These are phyloP conservation scores for Candida neerlandica DNA, from an alignment of 1,139 yeast genomes.

Conservation along the genomic window DNA sequence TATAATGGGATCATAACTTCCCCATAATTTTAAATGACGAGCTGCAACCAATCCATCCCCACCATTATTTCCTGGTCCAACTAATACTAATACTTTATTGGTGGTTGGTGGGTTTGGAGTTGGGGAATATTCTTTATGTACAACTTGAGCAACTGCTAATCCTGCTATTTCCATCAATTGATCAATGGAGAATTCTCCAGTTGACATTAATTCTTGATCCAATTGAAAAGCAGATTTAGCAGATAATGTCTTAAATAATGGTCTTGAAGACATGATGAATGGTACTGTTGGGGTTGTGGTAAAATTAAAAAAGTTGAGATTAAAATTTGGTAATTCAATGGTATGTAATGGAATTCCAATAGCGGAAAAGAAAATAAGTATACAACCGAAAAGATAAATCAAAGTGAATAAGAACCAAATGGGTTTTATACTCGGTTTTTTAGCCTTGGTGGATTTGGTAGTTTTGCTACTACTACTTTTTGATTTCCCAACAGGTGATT, in stretches of 20 bases:
- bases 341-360: constrained; percentile 1
- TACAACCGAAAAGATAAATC: constrained; percentile 4
- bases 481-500: background rate
- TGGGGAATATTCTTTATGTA: constrained; percentile 62
- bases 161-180: constrained; percentile 98
- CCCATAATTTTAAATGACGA: constrained; percentile 81
- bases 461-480: background rate
- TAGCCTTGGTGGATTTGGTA: background rate
- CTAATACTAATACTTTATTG: constrained; percentile 60
- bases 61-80: constrained; percentile 96
- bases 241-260: constrained; percentile 42
- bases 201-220: constrained; percentile 85
- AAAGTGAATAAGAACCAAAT: background rate
- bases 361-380: constrained; percentile 1
- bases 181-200: constrained; percentile 82
- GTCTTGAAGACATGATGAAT: background rate
- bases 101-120: constrained; percentile 19
- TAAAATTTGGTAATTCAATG: background rate
- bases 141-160: constrained; percentile 86
- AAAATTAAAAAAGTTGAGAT: too few species aligned
- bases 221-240: constrained; percentile 76
- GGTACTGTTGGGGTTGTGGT: background rate
- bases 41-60: constrained; percentile 98
- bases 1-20: constrained; percentile 66
- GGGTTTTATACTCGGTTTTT: background rate